Base-by-base conservation (phyloP, 2,329 filamentous ascomycete species). In the Pestalotiopsis sp. region DNA sequence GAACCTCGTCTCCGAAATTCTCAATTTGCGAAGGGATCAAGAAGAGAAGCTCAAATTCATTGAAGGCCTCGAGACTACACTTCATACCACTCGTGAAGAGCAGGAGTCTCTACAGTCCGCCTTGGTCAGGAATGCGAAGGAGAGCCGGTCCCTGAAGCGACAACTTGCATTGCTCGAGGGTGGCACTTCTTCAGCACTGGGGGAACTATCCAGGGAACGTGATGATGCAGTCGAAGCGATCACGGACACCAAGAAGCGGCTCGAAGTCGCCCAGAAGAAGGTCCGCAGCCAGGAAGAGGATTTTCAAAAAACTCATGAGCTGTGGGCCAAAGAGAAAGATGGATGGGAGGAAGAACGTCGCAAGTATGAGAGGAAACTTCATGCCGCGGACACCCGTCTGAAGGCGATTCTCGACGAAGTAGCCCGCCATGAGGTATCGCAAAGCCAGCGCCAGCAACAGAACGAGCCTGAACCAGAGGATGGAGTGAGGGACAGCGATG, bases 1-100 rank as follows among this genome's bases (percentile, higher is more conserved):
- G 9, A 98, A 93, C 64, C 84, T 99, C 6, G 95, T 99, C 0
- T 95, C 95, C 0, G 96, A 99, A 79, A 99, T 99, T 71, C 84
- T 99, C 52, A 90, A 91, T 2, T 82, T 99, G 64, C 90, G 95
- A 25, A 88, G 96, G 68, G 96, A 99, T 72, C 89, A 98, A 71
- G 96, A 99, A 77, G 93, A 93, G 57, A 98, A 97, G 81, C 88
- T 91, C 59, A 93, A 90, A 74, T 87, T 94, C 66, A 97, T 99
- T 67, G 95, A 98, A 77, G 90, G 88, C 66, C 85, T 99, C 17
- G 96, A 99, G 80, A 84, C 86, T 1, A 90, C 87, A 31, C 82
- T 99, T 41, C 90, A 97, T 70, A 82, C 87, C 1, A 86, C 90
- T 1, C 90, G 90, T 67, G 87, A 88, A 68, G 94, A 98, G 71